phyloP scores from a whole-genome alignment of 345 rosid genomes.

The Euphorbia lathyris region DNA sequence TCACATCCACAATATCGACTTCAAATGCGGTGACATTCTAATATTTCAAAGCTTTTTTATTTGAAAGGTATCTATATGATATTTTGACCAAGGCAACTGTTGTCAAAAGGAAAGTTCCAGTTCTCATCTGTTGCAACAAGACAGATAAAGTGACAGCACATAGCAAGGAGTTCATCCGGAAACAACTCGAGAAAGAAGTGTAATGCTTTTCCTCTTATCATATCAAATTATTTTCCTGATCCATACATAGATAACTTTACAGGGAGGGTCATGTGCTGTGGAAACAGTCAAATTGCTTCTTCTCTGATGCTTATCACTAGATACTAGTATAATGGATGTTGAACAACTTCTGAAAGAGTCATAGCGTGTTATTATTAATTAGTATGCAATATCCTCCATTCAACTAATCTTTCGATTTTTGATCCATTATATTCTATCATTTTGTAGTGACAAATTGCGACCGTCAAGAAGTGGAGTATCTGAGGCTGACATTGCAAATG shows the following conservation, averaged over 20 bases:
- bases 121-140: conserved; percentile 86
- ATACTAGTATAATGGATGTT: background rate
- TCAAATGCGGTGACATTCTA: background rate
- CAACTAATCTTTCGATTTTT: background rate
- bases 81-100: conserved; percentile 76
- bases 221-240: conserved; percentile 4
- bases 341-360: background rate
- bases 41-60: conserved; percentile 15
- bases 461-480: conserved; percentile 68
- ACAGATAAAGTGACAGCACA: conserved; percentile 94
- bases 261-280: background rate
- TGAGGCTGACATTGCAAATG: conserved; percentile 73
- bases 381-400: background rate
- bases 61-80: conserved; percentile 75
- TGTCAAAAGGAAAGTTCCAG: conserved; percentile 69
- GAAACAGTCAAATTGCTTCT: background rate
- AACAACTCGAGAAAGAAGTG: conserved; percentile 96
- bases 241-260: conserved; percentile 1
- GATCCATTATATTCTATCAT: conserved; percentile 11
- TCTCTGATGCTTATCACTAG: background rate
- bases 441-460: conserved; percentile 60
- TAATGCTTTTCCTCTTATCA: conserved; percentile 20
- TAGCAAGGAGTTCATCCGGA: conserved; percentile 81
- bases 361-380: background rate
- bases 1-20: background rate